These are phyloP conservation scores for Ascochyta lentis DNA, from an alignment of 2,329 filamentous ascomycete species.

Conservation along the genomic window DNA sequence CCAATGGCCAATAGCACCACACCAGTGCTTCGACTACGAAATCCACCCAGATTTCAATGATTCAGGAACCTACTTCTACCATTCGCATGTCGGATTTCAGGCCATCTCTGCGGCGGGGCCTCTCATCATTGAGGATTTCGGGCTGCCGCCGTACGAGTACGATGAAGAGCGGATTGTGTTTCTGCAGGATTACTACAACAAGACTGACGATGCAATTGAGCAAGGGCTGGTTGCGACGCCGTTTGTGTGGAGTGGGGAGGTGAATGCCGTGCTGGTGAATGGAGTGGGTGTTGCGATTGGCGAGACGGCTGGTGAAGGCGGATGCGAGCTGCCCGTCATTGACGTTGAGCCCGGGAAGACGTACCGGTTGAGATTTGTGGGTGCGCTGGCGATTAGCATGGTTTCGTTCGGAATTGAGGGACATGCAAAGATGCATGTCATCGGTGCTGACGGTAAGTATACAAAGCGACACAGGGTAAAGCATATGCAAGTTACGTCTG, in stretches of 20 bases:
- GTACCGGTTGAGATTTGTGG: constrained; percentile 68
- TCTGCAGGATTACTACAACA: constrained; percentile 64
- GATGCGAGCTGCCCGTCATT: constrained; percentile 60
- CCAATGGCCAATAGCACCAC: constrained; percentile 70
- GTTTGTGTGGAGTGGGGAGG: constrained; percentile 66
- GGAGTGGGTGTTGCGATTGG: constrained; percentile 56
- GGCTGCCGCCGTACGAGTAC: constrained; percentile 61
- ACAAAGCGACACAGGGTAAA: constrained; percentile 56
- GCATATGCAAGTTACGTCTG: constrained; percentile 63
- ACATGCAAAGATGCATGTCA: constrained; percentile 63
- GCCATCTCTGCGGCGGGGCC: constrained; percentile 64
- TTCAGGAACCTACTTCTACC: constrained; percentile 72
- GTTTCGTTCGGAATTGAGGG: constrained; percentile 63
- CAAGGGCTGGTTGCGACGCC: constrained; percentile 57
- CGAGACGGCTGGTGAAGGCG: constrained; percentile 42
- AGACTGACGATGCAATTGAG: constrained; percentile 61
- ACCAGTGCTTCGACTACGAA: constrained; percentile 72
- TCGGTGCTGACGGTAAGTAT: constrained; percentile 65
- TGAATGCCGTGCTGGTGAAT: constrained; percentile 64
- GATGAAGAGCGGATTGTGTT: constrained; percentile 66
- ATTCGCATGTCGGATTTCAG: constrained; percentile 71
- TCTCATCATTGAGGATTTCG: constrained; percentile 63
- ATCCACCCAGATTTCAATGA: constrained; percentile 60
- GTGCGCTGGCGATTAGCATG: constrained; percentile 62
- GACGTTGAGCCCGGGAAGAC: constrained; percentile 66